Evolutionary conservation across 768 basidiomycete genomes (phyloP).

Genomic region (Rhodotorula diobovata): DNA sequence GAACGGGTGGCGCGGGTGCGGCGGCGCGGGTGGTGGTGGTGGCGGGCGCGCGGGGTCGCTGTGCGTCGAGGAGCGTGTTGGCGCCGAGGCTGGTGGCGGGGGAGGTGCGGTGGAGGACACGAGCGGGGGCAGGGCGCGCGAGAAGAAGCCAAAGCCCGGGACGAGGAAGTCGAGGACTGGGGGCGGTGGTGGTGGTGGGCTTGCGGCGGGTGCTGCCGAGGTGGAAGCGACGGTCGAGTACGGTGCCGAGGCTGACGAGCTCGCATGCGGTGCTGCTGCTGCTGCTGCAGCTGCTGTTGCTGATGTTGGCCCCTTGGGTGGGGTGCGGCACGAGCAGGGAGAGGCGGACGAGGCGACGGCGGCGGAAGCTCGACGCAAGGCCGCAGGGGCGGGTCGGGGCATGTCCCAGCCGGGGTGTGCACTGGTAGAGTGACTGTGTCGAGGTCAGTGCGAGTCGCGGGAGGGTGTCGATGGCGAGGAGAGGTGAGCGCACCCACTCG

Average conservation of each 20-base stretch:
- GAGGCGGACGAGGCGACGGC: background rate
- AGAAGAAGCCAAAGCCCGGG: slow-evolving; percentile 40
- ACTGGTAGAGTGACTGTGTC: background rate
- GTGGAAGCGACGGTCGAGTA: background rate
- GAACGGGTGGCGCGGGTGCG: background rate
- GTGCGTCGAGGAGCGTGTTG: too few species aligned
- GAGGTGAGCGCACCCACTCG: background rate
- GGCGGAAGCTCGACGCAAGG: background rate
- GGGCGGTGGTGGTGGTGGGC: background rate
- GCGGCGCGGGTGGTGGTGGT: background rate
- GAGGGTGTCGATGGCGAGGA: too few species aligned
- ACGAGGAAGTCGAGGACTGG: slow-evolving; percentile 28
- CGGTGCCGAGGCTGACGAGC: background rate
- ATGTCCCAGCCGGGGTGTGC: background rate
- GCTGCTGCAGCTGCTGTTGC: background rate
- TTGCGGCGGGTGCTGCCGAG: background rate
- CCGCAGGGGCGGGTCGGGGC: background rate
- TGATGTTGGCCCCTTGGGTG: background rate
- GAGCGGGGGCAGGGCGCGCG: slow-evolving; percentile 23
- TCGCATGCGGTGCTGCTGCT: background rate
- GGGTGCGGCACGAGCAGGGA: background rate
- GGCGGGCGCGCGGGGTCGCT: background rate
- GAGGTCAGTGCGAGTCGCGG: too few species aligned
- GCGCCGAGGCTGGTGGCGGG: background rate
- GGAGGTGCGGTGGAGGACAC: background rate